A percentile compares a stretch with the other conserved stretches of the same genome.
phyloP scores from a whole-genome alignment of 306 rosid species.

The Glycine soja region DNA sequence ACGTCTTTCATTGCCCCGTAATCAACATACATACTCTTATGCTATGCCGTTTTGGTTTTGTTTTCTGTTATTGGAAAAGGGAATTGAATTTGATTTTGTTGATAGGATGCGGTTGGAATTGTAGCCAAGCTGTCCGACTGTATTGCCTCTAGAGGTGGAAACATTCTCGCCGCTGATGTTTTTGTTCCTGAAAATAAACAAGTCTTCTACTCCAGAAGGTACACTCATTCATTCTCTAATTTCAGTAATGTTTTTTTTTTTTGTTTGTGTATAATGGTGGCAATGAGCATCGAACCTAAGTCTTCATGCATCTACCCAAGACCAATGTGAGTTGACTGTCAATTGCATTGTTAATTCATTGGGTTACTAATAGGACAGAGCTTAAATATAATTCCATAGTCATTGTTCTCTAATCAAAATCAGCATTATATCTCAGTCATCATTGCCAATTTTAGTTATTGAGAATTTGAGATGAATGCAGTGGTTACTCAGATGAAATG shows the following conservation, averaged over 20 bases:
- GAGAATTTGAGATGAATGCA: background rate
- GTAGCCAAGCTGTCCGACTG: slow-evolving; percentile 93
- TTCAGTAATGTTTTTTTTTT: too few relatives aligned
- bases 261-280: too few relatives aligned
- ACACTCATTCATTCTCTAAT: slow-evolving; percentile 17
- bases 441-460: background rate
- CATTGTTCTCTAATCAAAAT: background rate
- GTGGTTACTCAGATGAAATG: background rate
- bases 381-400: background rate
- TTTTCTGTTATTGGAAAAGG: slow-evolving; percentile 35
- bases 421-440: background rate
- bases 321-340: background rate
- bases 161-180: slow-evolving; percentile 85
- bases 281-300: too few relatives aligned
- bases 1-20: slow-evolving; percentile 88
- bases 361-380: background rate
- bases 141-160: slow-evolving; percentile 89
- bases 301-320: too few relatives aligned
- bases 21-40: background rate
- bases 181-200: slow-evolving; percentile 88
- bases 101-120: slow-evolving; percentile 95
- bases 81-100: slow-evolving; percentile 42
- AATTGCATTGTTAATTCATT: background rate
- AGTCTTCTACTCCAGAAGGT: slow-evolving; percentile 95
- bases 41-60: background rate